A percentile compares a stretch with the other conserved stretches of the same genome.
These are phyloP conservation scores for Clavariopsis aquatica DNA, from an alignment of 495 filamentous ascomycete species.

Conservation along the genomic window DNA sequence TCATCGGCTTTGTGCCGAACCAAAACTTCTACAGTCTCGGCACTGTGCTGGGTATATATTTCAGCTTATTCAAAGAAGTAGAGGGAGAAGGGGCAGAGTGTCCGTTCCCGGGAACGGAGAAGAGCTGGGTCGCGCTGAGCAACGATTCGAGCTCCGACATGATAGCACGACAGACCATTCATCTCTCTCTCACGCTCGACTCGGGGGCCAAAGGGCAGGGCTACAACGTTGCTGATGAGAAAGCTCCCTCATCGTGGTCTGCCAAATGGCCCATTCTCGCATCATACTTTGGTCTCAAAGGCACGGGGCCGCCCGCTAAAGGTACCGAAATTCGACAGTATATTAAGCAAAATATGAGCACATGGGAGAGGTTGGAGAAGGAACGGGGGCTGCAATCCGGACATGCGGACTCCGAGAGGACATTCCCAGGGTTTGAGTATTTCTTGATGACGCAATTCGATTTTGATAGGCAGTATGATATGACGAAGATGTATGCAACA, in stretches of 20 bases:
- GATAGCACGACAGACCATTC: conserved; percentile 42
- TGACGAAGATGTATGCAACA: conserved; percentile 40
- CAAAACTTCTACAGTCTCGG: conserved; percentile 42
- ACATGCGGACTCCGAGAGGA: conserved; percentile 38
- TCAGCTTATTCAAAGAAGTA: conserved; percentile 36
- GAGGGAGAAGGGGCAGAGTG: conserved; percentile 38
- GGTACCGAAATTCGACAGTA: conserved; percentile 37
- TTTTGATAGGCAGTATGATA: conserved; percentile 46
- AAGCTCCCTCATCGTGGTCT: conserved; percentile 35
- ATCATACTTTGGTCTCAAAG: conserved; percentile 42
- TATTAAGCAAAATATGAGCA: conserved; percentile 40
- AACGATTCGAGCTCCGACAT: conserved; percentile 42
- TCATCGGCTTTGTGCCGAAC: conserved; percentile 46
- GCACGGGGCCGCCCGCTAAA: conserved; percentile 15
- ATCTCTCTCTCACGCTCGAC: conserved; percentile 32
- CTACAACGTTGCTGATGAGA: conserved; percentile 44
- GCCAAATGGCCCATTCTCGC: conserved; percentile 41
- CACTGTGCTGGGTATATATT: conserved; percentile 40
- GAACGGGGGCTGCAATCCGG: conserved; percentile 41
- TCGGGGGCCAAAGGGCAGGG: conserved; percentile 34
- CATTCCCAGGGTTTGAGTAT: conserved; percentile 41
- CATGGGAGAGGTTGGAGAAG: conserved; percentile 40
- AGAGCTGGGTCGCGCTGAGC: conserved; percentile 38
- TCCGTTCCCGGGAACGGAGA: conserved; percentile 40
- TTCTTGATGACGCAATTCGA: conserved; percentile 43